Evolutionary conservation across 164 flowering plant species (phyloP).

Genomic region (Annona cherimola): DNA sequence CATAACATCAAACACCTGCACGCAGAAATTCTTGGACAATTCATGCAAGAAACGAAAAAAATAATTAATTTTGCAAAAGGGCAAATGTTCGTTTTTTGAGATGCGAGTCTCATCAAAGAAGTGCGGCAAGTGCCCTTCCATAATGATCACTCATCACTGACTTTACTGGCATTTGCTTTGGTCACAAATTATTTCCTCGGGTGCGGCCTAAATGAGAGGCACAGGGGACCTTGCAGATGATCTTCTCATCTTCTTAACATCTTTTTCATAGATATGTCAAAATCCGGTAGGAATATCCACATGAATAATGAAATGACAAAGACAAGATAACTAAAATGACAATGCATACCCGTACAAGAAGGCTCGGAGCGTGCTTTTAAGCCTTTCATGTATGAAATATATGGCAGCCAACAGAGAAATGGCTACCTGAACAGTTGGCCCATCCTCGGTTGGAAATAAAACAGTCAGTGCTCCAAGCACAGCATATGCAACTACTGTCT

Average conservation of each 20-base stretch:
- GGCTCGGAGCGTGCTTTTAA: constrained; percentile 69
- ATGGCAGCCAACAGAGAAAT: constrained; percentile 68
- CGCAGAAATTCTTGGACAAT: not conserved
- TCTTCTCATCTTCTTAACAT: not conserved
- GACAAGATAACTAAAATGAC: not conserved
- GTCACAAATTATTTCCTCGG: not conserved
- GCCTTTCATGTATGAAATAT: constrained; percentile 69
- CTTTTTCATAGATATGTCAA: not conserved
- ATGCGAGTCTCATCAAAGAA: not conserved
- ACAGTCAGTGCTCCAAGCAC: constrained; percentile 78
- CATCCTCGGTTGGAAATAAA: constrained; percentile 91
- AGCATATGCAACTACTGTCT: constrained; percentile 56
- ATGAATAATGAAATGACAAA: not conserved
- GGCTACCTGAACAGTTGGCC: constrained; percentile 94
- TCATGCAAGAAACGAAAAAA: not conserved
- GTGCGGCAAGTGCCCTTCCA: not conserved
- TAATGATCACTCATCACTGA: not conserved
- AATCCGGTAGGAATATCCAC: not conserved
- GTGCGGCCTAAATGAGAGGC: not conserved
- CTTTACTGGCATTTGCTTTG: not conserved
- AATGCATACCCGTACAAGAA: constrained; percentile 74
- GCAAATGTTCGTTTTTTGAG: not conserved
- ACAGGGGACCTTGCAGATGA: not conserved
- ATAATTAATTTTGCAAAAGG: not conserved
- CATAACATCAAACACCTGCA: not conserved